A percentile compares a stretch with the other conserved stretches of the same genome.
Evolutionary conservation across 805 yeast species (phyloP).

Genomic region (Sugiyamaella marilandica): DNA sequence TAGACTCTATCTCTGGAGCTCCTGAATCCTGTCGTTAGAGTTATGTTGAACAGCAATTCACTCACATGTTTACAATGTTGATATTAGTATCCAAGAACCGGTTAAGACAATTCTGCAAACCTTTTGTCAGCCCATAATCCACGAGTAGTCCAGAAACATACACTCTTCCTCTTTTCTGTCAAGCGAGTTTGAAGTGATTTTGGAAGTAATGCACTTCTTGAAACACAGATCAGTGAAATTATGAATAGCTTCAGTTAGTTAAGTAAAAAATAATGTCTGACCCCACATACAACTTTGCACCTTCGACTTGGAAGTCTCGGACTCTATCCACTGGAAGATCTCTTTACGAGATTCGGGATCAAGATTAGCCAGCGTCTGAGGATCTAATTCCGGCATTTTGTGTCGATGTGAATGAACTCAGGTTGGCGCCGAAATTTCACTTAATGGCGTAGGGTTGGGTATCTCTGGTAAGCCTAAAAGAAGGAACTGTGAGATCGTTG

Average conservation of each 20-base stretch:
- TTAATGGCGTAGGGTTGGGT: background rate
- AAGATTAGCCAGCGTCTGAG: slow-evolving; percentile 40
- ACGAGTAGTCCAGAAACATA: slow-evolving; percentile 16
- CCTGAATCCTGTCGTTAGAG: slow-evolving; percentile 16
- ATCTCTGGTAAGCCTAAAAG: too few species aligned
- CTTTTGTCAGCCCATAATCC: slow-evolving; percentile 2
- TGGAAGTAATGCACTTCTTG: slow-evolving; percentile 65
- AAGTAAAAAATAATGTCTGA: background rate
- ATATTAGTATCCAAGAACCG: slow-evolving; percentile 84
- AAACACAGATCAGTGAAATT: slow-evolving; percentile 87
- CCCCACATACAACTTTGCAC: slow-evolving; percentile 54
- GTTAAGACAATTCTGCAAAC: slow-evolving; percentile 70
- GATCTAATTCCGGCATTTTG: slow-evolving; percentile 33
- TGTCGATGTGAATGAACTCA: background rate
- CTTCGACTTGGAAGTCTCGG: slow-evolving; percentile 81
- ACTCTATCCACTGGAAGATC: slow-evolving; percentile 67
- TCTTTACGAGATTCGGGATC: slow-evolving; percentile 73
- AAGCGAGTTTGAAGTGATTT: slow-evolving; percentile 39
- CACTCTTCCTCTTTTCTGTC: slow-evolving; percentile 63
- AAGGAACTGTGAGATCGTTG: too few species aligned
- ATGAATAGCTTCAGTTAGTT: slow-evolving; percentile 51
- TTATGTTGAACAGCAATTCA: background rate
- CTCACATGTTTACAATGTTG: slow-evolving; percentile 61
- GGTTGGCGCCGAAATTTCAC: background rate
- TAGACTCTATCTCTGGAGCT: slow-evolving; percentile 15